Evolutionary conservation across 805 yeast genomes (phyloP).

Genomic region (Cyberlindnera mrakii): DNA sequence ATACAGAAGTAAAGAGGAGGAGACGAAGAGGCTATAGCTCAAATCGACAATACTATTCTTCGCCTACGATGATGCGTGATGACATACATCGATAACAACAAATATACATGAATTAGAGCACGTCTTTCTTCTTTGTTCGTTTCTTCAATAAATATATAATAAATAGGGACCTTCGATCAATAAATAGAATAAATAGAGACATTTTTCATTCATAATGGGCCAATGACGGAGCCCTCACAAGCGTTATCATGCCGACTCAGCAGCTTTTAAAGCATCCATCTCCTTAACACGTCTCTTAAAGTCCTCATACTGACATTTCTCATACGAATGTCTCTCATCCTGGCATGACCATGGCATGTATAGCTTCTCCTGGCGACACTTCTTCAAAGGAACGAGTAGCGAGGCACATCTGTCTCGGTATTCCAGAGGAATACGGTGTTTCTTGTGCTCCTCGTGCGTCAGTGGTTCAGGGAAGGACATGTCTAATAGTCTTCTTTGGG

Average conservation of each 20-base stretch:
- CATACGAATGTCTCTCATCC: conserved; percentile 78
- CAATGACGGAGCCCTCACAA: background rate
- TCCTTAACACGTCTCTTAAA: conserved; percentile 76
- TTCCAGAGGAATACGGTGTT: conserved; percentile 67
- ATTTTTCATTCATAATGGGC: background rate
- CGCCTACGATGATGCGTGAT: too few relatives aligned
- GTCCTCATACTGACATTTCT: conserved; percentile 78
- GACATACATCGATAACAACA: too few relatives aligned
- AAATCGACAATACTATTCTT: too few relatives aligned
- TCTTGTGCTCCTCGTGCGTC: conserved; percentile 78
- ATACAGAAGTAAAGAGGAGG: too few relatives aligned
- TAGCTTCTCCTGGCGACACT: conserved; percentile 51
- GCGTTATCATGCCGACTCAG: background rate
- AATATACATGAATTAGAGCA: too few relatives aligned
- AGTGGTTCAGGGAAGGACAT: conserved; percentile 21
- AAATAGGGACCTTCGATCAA: conserved; percentile 1
- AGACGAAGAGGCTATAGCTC: too few relatives aligned
- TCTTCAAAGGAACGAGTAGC: conserved; percentile 51
- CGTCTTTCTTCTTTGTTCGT: too few relatives aligned
- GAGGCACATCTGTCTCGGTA: conserved; percentile 83
- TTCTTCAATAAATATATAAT: conserved; percentile 4
- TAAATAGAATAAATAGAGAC: background rate
- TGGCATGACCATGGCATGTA: conserved; percentile 68
- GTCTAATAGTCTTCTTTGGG: too few relatives aligned
- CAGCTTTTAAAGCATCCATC: conserved; percentile 46